Evolutionary conservation across 106 monocot species (phyloP), one percentile per base, ranked within the genome.

Genomic region (Phalaenopsis equestris): DNA sequence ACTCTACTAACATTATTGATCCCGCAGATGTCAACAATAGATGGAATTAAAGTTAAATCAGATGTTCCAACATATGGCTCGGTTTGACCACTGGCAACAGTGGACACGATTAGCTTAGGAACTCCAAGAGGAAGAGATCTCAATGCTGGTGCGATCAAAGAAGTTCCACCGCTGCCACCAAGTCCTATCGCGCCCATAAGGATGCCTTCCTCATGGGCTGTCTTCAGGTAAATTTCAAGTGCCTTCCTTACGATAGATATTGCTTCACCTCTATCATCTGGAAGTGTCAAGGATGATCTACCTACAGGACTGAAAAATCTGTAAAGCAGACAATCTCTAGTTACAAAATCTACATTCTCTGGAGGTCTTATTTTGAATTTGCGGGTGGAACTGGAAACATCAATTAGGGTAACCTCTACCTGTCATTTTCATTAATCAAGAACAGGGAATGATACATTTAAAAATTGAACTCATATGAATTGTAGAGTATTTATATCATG

Each of bases 31-130:
- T 97, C 96, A 45, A 94, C 92, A 61, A 97, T 85, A 7, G 94
- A 94, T 2, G 96, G 94, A 84, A 97, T 85, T 41, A 97, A 67
- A 55, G 78, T 49, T 73, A 97, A 80, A 84, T 97, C 96, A 21
- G 96, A 94, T 56, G 91, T 90, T 75, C 87, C 87, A 43, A 97
- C 72, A 58, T 97, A 97, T 55, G 92, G 85, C 74, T 89, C 84
- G 15, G 94, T 94, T 75, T 90, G 88, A 56, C 96, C 94, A 80
- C 96, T 97, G 47, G 96, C 93, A 36, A 97, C 92, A 75, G 96
- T 97, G 36, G 96, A 94, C 48, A 97, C 90, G 65, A 97, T 92
- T 24, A 97, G 43, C 86, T 97, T 97, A 61, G 96, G 96, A 12
- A 96, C 75, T 73, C 96, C 92, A 4, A 95, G 79, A 61, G 94